A percentile compares a stretch with the other conserved stretches of the same genome.
Evolutionary conservation across 2,329 filamentous ascomycete species (phyloP).

Genomic region (Cladosporium sp.): DNA sequence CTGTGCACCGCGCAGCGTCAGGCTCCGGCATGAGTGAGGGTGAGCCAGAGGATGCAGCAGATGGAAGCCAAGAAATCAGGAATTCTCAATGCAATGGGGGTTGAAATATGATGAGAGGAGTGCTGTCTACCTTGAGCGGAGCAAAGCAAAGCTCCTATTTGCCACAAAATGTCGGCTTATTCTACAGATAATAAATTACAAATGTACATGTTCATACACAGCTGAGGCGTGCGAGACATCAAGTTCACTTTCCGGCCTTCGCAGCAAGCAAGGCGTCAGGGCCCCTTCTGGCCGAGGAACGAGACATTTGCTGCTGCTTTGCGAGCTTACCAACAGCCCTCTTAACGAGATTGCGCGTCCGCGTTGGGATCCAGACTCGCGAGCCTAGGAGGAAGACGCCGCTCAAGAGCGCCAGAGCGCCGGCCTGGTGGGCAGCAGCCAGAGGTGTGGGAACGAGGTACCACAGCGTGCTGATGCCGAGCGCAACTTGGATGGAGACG

Average conservation of each 20-base stretch:
- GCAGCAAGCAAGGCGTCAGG: constrained; percentile 24
- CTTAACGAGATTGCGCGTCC: constrained; percentile 22
- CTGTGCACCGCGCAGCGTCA: background rate
- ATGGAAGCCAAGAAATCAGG: background rate
- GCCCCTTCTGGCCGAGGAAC: constrained; percentile 17
- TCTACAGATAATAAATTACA: constrained; percentile 1
- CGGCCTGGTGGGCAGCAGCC: constrained; percentile 90
- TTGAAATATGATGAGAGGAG: background rate
- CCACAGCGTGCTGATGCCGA: constrained; percentile 88
- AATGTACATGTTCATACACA: background rate
- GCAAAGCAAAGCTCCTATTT: background rate
- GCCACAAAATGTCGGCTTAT: background rate
- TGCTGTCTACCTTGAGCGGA: background rate
- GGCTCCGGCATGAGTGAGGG: background rate
- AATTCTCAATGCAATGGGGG: background rate
- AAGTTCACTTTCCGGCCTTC: background rate
- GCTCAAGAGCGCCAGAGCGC: constrained; percentile 79
- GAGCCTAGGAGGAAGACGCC: constrained; percentile 78
- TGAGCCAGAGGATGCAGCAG: background rate
- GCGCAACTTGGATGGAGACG: constrained; percentile 74
- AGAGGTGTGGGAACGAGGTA: constrained; percentile 90
- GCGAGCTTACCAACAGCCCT: background rate
- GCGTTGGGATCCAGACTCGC: constrained; percentile 70
- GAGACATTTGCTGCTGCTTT: background rate
- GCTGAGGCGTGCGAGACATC: background rate